Base-by-base conservation (phyloP, 2,329 filamentous ascomycete genomes). In the Cladorrhinum sp. region DNA sequence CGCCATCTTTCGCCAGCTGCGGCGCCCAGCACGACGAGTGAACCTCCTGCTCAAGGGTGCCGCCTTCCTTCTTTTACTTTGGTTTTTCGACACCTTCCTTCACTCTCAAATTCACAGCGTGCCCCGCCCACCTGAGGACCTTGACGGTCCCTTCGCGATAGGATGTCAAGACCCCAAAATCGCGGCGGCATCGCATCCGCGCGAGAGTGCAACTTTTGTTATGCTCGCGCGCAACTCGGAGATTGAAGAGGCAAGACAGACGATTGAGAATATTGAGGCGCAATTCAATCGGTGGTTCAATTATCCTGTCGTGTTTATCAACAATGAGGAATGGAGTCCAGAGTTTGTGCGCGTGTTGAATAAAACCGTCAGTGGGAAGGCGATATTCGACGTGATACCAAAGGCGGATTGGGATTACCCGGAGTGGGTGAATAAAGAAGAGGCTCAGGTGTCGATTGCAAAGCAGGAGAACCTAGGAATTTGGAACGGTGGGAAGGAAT, bases 151-250 rank as follows among this genome's bases (percentile, higher is more conserved):
- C 58, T 79, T 78, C 67, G 69, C 72, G 59, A 73, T 68, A 2
- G 70, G 72, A 46, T 79, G 76, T 62, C 75, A 73, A 55, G 73
- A 77, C 62, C 76, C 76, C 6, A 72, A 73, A 53, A 62, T 72
- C 42, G 64, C 63, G 46, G 71, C 68, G 10, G 54, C 26, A 8
- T 48, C 39, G 3, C 54, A 28, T 18, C 70, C 70, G 54, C 75
- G 78, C 65, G 77, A 78, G 67, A 79, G 77, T 60, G 78, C 77
- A 61, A 74, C 73, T 20, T 64, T 80, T 42, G 75, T 81, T 48
- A 80, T 80, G 77, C 69, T 81, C 61, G 76, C 77, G 53, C 77
- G 77, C 23, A 81, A 81, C 64, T 68, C 70, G 12, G 78, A 81
- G 65, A 70, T 75, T 5, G 65, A 74, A 14, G 70, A 73, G 59